These are phyloP conservation scores for Microthlaspi erraticum DNA, from an alignment of 345 rosid genomes.

Conservation along the genomic window DNA sequence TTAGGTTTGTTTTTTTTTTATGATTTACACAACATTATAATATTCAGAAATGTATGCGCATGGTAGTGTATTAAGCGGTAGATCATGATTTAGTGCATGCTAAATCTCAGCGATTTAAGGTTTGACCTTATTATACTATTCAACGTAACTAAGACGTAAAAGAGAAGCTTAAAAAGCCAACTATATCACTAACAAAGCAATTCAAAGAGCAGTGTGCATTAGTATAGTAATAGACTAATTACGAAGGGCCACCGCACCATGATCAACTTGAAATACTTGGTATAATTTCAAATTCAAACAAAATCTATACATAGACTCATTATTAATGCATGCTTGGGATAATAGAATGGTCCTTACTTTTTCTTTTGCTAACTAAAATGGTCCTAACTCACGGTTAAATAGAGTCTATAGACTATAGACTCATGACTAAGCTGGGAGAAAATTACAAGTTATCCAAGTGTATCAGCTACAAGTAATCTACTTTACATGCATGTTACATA, in stretches of 20 bases:
- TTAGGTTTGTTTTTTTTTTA: neutral
- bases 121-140: constrained; percentile 17
- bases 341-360: constrained; percentile 41
- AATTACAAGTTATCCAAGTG: constrained; percentile 35
- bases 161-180: neutral
- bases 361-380: constrained; percentile 27
- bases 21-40: neutral
- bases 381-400: constrained; percentile 43
- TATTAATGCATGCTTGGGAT: constrained; percentile 40
- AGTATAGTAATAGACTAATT: constrained; percentile 12
- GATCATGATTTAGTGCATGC: constrained; percentile 30
- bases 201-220: constrained; percentile 8
- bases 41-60: constrained; percentile 23
- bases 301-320: constrained; percentile 27
- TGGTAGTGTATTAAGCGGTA: constrained; percentile 19
- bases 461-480: constrained; percentile 36
- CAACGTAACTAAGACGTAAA: constrained; percentile 10
- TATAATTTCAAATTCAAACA: constrained; percentile 13
- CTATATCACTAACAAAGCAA: constrained; percentile 1
- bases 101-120: constrained; percentile 21
- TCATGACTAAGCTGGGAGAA: constrained; percentile 41
- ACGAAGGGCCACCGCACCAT: neutral
- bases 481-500: constrained; percentile 35
- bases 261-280: constrained; percentile 10
- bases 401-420: constrained; percentile 38